Evolutionary conservation across 306 rosid genomes (phyloP).

Genomic region (Delonix regia): DNA sequence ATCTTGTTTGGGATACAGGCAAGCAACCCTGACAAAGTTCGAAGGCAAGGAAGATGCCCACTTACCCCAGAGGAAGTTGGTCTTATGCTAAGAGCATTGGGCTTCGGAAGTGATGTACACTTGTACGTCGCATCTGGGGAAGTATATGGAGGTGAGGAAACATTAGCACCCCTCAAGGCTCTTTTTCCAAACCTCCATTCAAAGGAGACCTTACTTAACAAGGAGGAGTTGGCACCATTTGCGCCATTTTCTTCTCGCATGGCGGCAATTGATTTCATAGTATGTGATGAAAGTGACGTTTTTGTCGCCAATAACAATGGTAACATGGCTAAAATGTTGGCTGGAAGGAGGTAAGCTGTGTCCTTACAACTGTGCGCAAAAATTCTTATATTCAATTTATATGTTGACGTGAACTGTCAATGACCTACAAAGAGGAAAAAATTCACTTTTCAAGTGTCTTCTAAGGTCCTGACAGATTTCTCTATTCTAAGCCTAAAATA

Average conservation of each 20-base stretch:
- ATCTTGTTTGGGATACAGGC: constrained; percentile 44
- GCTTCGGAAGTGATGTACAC: constrained; percentile 70
- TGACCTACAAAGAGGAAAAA: background rate
- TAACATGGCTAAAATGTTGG: constrained; percentile 92
- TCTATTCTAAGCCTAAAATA: background rate
- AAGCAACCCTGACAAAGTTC: constrained; percentile 75
- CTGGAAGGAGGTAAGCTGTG: constrained; percentile 80
- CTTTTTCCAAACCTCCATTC: constrained; percentile 83
- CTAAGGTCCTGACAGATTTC: background rate
- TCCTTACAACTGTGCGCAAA: background rate
- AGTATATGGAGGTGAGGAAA: constrained; percentile 81
- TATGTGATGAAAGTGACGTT: constrained; percentile 83
- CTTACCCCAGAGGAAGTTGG: constrained; percentile 97
- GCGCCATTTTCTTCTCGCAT: constrained; percentile 84
- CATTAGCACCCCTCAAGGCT: constrained; percentile 72
- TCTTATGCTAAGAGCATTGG: constrained; percentile 85
- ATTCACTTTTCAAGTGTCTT: background rate
- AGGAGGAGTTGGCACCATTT: constrained; percentile 76
- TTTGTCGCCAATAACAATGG: constrained; percentile 94
- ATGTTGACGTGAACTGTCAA: background rate
- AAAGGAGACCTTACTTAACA: constrained; percentile 72
- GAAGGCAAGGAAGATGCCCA: constrained; percentile 92
- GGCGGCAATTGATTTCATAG: constrained; percentile 90
- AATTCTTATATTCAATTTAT: background rate
- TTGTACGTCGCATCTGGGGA: constrained; percentile 96